A percentile compares a stretch with the other conserved stretches of the same genome.
Evolutionary conservation across 78 protist species (phyloP).

Genomic region (Chrysochromulina parva): DNA sequence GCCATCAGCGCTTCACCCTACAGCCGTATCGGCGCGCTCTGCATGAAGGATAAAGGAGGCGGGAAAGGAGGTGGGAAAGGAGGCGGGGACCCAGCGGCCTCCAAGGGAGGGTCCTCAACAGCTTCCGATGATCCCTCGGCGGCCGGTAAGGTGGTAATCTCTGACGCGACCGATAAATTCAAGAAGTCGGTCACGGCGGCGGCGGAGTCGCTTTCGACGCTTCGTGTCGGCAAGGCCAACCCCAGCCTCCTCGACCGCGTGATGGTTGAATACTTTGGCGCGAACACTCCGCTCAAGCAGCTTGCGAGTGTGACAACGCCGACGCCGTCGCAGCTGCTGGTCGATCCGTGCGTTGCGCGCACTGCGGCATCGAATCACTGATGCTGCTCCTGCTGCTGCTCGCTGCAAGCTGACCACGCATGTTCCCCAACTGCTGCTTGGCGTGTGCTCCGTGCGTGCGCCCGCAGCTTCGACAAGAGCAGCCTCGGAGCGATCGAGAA

Average conservation of each 20-base stretch:
- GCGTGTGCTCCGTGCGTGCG: background rate
- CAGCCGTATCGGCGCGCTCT: no score
- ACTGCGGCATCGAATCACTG: no score
- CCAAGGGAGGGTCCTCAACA: no score
- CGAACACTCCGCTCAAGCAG: slow-evolving; percentile 8
- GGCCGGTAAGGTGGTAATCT: background rate
- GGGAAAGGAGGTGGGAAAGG: no score
- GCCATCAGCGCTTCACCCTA: no score
- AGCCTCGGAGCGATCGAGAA: background rate
- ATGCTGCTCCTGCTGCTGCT: no score
- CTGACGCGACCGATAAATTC: background rate
- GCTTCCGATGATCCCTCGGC: no score
- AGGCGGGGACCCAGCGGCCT: no score
- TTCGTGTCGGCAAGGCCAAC: background rate
- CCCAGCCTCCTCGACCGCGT: background rate
- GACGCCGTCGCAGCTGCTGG: background rate
- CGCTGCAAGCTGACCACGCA: no score
- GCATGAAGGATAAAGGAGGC: no score
- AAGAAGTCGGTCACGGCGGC: background rate
- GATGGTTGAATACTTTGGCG: slow-evolving; percentile 19
- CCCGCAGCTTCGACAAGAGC: background rate
- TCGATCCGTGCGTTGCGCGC: background rate
- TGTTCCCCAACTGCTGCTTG: background rate
- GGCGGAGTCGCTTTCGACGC: background rate
- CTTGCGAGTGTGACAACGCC: background rate